These are phyloP conservation scores for Inonotus hispidus DNA, from an alignment of 1,284 basidiomycete genomes.

Conservation along the genomic window DNA sequence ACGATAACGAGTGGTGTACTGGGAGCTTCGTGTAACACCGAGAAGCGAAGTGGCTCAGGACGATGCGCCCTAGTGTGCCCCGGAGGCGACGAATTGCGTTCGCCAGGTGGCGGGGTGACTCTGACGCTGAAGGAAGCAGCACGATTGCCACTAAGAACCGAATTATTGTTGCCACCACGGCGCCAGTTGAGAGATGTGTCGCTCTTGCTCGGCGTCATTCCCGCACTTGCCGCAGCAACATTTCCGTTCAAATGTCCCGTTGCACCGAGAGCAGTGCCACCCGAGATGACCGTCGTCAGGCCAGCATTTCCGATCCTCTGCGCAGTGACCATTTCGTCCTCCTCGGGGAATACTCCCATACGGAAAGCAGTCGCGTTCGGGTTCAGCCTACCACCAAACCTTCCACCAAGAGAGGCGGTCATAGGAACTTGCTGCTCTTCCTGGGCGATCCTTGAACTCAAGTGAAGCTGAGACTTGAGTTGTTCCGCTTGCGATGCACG, in stretches of 20 bases:
- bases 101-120: conserved; percentile 63
- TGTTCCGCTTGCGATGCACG: conserved; percentile 63
- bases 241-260: conserved; percentile 24
- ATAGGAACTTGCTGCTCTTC: conserved; percentile 62
- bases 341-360: conserved; percentile 33
- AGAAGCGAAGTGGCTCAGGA: conserved; percentile 67
- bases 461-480: conserved; percentile 46
- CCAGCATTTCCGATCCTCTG: conserved; percentile 28
- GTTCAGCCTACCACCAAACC: conserved; percentile 49
- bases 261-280: conserved; percentile 60
- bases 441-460: conserved; percentile 31
- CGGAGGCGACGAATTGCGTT: conserved; percentile 49
- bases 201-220: conserved; percentile 56
- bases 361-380: conserved; percentile 46
- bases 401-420: conserved; percentile 72
- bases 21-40: conserved; percentile 44
- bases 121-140: conserved; percentile 50
- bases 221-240: conserved; percentile 23
- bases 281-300: conserved; percentile 60
- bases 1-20: conserved; percentile 52
- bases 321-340: conserved; percentile 36
- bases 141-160: conserved; percentile 61
- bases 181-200: conserved; percentile 74
- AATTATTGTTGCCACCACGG: conserved; percentile 67
- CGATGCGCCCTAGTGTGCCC: conserved; percentile 37